Percentiles rank a stretch among this genome's conserved stretches.
Conservation (phyloP, 768 basidiomycete species). For the Tulasnella sp. region DNA sequence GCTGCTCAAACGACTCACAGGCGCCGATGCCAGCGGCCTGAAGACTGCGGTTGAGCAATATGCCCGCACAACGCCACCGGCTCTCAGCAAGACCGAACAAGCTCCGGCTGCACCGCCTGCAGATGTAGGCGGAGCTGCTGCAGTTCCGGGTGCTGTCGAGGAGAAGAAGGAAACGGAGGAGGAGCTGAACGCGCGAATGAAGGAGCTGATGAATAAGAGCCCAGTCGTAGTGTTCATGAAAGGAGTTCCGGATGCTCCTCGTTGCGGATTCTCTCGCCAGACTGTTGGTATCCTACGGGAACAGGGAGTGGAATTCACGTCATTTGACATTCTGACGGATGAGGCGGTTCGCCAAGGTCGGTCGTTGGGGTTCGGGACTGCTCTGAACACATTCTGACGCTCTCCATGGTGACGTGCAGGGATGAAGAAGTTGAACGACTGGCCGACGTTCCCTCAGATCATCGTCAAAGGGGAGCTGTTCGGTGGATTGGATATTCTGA, state of each 20-base stretch:
- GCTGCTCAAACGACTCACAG: slow-evolving; percentile 66
- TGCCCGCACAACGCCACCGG: slow-evolving; percentile 35
- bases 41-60: slow-evolving; percentile 55
- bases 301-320: slow-evolving; percentile 55
- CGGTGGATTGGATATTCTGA: slow-evolving; percentile 88
- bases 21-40: slow-evolving; percentile 67
- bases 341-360: slow-evolving; percentile 72
- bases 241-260: slow-evolving; percentile 64
- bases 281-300: slow-evolving; percentile 61
- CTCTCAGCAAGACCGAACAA: slow-evolving; percentile 46
- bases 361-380: not conserved
- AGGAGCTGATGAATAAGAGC: slow-evolving; percentile 65
- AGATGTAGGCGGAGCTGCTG: slow-evolving; percentile 25
- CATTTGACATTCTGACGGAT: slow-evolving; percentile 78
- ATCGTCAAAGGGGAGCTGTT: slow-evolving; percentile 86
- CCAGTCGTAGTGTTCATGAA: slow-evolving; percentile 88
- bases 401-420: slow-evolving; percentile 22
- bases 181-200: slow-evolving; percentile 58
- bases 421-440: slow-evolving; percentile 70
- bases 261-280: slow-evolving; percentile 79
- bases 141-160: slow-evolving; percentile 21
- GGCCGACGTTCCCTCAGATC: slow-evolving; percentile 86
- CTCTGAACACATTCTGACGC: not conserved
- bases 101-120: slow-evolving; percentile 32
- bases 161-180: slow-evolving; percentile 48